Evolutionary conservation across 805 yeast species (phyloP).

Genomic region (Metschnikowia continentalis): DNA sequence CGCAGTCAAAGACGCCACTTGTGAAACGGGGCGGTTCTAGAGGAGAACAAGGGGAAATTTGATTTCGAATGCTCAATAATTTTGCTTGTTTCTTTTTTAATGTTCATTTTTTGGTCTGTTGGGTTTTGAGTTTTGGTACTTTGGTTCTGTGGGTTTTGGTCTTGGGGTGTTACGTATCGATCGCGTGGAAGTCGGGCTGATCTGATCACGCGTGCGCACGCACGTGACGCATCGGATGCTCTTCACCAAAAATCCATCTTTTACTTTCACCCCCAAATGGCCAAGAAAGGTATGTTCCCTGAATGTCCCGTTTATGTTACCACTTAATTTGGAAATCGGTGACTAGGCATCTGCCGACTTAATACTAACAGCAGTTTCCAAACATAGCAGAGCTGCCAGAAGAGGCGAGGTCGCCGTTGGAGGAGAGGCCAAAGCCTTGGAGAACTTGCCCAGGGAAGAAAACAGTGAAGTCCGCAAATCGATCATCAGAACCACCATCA

Average conservation of each 20-base stretch:
- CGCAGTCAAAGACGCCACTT: conserved; percentile 32
- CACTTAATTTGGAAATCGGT: too few species aligned
- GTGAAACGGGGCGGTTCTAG: conserved; percentile 3
- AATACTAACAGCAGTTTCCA: conserved; percentile 45
- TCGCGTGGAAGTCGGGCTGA: not conserved
- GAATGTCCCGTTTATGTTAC: not conserved
- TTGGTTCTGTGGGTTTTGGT: not conserved
- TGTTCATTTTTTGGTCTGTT: not conserved
- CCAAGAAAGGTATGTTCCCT: conserved; percentile 34
- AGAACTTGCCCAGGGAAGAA: conserved; percentile 54
- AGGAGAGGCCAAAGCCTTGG: conserved; percentile 47
- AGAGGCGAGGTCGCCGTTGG: conserved; percentile 49
- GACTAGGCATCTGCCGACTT: too few species aligned
- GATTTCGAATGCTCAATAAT: not conserved
- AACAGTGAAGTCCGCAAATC: conserved; percentile 58
- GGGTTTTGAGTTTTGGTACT: not conserved
- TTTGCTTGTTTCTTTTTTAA: not conserved
- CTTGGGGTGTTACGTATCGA: not conserved
- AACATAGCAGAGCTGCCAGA: conserved; percentile 75
- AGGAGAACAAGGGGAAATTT: not conserved
- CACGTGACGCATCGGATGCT: conserved; percentile 3
- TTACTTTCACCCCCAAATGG: conserved; percentile 23
- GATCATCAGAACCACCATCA: conserved; percentile 61
- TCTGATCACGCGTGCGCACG: not conserved
- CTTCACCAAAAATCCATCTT: conserved; percentile 3